phyloP scores from a whole-genome alignment of 2,329 filamentous ascomycete species.

The Raffaelea arxii region DNA sequence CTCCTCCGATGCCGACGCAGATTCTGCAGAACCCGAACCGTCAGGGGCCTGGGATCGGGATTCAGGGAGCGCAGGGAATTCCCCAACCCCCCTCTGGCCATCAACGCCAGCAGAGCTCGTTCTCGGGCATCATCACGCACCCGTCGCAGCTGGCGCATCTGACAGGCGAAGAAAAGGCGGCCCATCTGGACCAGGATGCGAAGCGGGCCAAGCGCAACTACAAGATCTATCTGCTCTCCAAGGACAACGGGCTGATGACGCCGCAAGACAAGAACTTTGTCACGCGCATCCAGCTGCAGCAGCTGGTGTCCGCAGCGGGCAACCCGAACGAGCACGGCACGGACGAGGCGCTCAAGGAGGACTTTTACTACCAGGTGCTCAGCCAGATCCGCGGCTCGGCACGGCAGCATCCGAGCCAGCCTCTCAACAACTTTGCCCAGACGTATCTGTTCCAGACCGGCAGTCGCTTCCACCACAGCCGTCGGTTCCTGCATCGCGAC shows the following conservation, averaged over 20 bases:
- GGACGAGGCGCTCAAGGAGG: constrained; percentile 75
- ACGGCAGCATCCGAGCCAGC: constrained; percentile 84
- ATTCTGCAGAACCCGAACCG: constrained; percentile 74
- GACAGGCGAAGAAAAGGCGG: constrained; percentile 73
- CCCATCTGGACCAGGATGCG: constrained; percentile 81
- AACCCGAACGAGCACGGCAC: constrained; percentile 71
- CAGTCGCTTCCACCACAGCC: constrained; percentile 64
- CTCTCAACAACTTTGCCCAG: constrained; percentile 91
- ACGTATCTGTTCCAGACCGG: constrained; percentile 96
- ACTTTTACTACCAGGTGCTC: constrained; percentile 98
- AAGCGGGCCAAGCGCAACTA: constrained; percentile 95
- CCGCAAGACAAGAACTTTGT: constrained; percentile 99
- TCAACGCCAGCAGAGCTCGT: constrained; percentile 43
- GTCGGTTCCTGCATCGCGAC: constrained; percentile 54
- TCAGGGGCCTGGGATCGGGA: too few species aligned
- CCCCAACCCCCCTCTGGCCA: constrained; percentile 18
- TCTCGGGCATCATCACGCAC: constrained; percentile 47
- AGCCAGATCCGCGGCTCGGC: constrained; percentile 86
- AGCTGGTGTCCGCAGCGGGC: constrained; percentile 85
- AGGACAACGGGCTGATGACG: constrained; percentile 96
- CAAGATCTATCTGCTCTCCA: constrained; percentile 89
- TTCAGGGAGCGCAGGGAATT: constrained; percentile 20
- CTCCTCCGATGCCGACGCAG: constrained; percentile 50
- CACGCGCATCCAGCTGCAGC: constrained; percentile 92
- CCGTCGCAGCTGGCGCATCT: constrained; percentile 67